A percentile compares a stretch with the other conserved stretches of the same genome.
phyloP scores from a whole-genome alignment of 2,329 filamentous ascomycete species.

The Cytospora piceicola region DNA sequence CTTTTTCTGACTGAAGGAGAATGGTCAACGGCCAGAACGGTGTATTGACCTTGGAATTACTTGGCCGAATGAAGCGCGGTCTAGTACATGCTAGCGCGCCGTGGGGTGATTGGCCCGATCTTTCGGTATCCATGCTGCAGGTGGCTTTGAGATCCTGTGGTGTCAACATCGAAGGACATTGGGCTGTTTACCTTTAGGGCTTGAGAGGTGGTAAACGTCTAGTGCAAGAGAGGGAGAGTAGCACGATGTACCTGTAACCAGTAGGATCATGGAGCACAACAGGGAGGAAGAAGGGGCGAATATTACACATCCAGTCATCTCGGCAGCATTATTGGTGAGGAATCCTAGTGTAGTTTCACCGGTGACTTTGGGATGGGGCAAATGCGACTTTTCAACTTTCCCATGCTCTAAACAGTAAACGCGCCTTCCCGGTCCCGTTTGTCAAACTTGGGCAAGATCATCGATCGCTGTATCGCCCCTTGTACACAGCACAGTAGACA shows the following conservation, averaged over 20 bases:
- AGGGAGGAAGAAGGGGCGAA: not conserved
- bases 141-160: not conserved
- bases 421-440: constrained; percentile 15
- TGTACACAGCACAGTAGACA: not conserved
- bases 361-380: constrained; percentile 1
- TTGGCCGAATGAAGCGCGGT: constrained; percentile 7
- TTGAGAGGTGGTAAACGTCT: too few relatives aligned
- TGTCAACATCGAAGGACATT: not conserved
- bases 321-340: not conserved
- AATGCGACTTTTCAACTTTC: constrained; percentile 29
- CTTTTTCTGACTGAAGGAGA: not conserved
- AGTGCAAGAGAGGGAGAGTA: too few relatives aligned
- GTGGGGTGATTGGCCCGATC: not conserved
- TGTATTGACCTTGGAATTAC: not conserved
- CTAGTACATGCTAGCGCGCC: constrained; percentile 11
- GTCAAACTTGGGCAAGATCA: constrained; percentile 8
- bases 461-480: constrained; percentile 16
- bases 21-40: not conserved
- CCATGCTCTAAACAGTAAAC: constrained; percentile 25
- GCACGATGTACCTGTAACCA: too few relatives aligned
- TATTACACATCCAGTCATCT: not conserved
- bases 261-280: not conserved
- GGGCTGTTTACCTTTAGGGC: too few relatives aligned
- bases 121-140: not conserved
- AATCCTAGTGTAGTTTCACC: not conserved